Percentiles rank a stretch among this genome's conserved stretches.
phyloP scores from a whole-genome alignment of 257 asterid species.

The Solanum boliviense region DNA sequence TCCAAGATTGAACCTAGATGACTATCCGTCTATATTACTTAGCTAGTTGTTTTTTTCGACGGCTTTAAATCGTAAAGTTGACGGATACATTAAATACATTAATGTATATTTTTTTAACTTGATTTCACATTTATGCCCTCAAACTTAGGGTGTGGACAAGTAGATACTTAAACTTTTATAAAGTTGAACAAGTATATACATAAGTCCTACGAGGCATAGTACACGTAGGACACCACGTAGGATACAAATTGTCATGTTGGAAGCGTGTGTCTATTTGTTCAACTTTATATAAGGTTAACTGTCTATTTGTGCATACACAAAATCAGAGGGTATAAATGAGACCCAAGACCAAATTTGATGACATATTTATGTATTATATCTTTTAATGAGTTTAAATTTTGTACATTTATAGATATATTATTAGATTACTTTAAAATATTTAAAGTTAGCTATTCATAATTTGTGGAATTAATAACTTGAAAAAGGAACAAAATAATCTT shows the following conservation, averaged over 20 bases:
- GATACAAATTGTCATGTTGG: neutral
- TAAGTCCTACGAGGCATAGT: neutral
- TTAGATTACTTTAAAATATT: neutral
- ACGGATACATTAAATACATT: too few relatives aligned
- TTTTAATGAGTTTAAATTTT: neutral
- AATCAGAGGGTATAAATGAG: neutral
- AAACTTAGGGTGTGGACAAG: neutral
- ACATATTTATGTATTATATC: neutral
- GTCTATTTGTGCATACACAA: neutral
- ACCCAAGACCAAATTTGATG: too few relatives aligned
- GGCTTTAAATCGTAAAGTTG: neutral
- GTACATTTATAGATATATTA: neutral
- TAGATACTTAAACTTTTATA: neutral
- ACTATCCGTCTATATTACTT: neutral
- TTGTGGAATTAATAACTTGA: neutral
- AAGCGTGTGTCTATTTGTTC: neutral
- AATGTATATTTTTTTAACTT: neutral
- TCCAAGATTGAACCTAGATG: neutral
- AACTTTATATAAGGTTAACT: neutral
- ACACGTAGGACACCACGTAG: too few relatives aligned
- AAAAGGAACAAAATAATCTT: neutral
- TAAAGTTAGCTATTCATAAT: neutral
- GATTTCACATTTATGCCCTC: neutral
- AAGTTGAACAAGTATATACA: neutral
- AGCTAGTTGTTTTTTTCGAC: neutral